Evolutionary conservation across 2,329 filamentous ascomycete species (phyloP), one percentile per base, ranked within the genome.

Genomic region (Fusarium sp.): DNA sequence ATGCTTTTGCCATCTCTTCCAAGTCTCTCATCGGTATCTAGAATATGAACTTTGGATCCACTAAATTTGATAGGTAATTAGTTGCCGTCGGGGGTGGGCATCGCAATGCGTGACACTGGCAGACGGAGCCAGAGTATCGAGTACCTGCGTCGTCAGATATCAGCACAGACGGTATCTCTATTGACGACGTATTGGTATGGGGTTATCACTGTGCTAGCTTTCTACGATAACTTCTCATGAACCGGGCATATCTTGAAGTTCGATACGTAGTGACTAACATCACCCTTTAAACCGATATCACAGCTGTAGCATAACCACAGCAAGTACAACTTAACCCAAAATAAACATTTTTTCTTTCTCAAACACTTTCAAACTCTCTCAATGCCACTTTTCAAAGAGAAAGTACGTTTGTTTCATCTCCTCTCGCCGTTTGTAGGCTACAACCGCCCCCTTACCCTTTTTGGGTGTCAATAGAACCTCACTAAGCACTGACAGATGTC

Each of bases 401-500:
- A 48, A 6, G 7, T 18, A 33, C 20, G 18, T 42, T 39, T 41
- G 60, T 68, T 71, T 63, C 62, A 63, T 52, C 48, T 63, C 57
- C 22, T 33, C 57, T 28, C 13, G 14, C 42, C 60, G 47, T 65
- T 64, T 66, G 58, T 28, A 33, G 67, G 51, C 52, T 22, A 56
- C 44, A 70, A 35, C 60, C 52, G 49, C 52, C 47, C 31, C 42
- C 41, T 75, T 77, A 38, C 76, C 76, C 51, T 35, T 72, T 78
- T 70, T 58, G 75, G 77, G 58, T 58, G 38, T 79, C 63, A 79
- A 78, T 78, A 78, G 68, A 76, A 65, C 69, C 57, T 78, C 75
- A 78, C 77, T 72, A 66, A 61, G 54, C 60, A 67, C 56, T 55
- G 63, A 62, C 56, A 56, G 31, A n/a, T 64, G 33, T 42, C 55